Evolutionary conservation across 345 rosid species (phyloP), one percentile per base, ranked within the genome.

Genomic region (Arabis alpina): DNA sequence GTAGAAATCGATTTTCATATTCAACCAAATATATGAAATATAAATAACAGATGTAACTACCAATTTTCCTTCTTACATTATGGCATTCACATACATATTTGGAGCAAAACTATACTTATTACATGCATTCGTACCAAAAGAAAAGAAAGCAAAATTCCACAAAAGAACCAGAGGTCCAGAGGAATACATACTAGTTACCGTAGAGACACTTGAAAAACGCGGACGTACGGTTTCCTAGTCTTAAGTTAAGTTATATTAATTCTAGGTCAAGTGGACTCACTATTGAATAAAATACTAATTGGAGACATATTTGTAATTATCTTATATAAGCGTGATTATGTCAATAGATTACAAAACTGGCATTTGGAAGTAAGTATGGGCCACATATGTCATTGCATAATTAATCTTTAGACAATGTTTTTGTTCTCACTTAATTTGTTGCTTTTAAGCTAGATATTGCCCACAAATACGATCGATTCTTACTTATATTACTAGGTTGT

Each of bases 311-410:
- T 11, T 48, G 15, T 1, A 2, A 13, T 13, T 28, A 15, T 39
- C 41, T 19, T n/a, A 25, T n/a, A 61, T 13, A 25, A 41, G 47
- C 19, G 66, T 59, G 34, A 59, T 60, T 43, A 60, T 50, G 14
- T 40, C 57, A 59, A 49, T 47, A 48, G 30, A 37, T 50, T 25
- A 11, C 40, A 62, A 39, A 39, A 66, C 19, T 52, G 13, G 16
- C 25, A 51, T 24, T n/a, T 66, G 11, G 56, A 58, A 49, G 50
- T 3, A 28, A 45, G 32, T 64, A 45, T 47, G 64, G 57, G 43
- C 52, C 66, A 64, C 70, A 47, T 45, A 47, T 55, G 51, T 7
- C 71, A 64, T 40, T 47, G 65, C 52, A 49, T 64, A 55, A 28
- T 27, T 55, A 56, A 16, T 41, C 44, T 64, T 24, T 55, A 12